phyloP scores from a whole-genome alignment of 2,329 filamentous ascomycete species.

The Paecilomyces fulvus region DNA sequence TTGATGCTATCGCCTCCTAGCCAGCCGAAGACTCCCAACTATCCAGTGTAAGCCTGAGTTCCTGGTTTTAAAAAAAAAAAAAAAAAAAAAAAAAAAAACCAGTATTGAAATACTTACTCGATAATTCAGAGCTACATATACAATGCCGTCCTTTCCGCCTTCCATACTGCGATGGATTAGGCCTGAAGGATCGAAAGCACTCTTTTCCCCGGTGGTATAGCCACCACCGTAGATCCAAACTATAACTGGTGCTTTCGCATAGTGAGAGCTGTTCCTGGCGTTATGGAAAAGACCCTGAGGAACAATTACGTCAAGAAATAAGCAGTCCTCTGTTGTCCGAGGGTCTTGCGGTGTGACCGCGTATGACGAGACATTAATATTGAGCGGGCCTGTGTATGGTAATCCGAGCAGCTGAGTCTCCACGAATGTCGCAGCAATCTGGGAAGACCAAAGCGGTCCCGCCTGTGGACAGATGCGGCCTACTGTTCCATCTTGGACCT shows the following conservation, averaged over 20 bases:
- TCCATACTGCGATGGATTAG: conserved; percentile 31
- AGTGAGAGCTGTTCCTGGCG: neutral
- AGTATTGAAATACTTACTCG: neutral
- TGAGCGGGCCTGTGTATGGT: neutral
- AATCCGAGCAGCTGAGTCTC: neutral
- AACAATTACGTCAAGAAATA: conserved; percentile 18
- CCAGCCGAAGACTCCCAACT: neutral
- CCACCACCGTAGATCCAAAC: conserved; percentile 35
- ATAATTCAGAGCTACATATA: neutral
- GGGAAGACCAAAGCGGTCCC: neutral
- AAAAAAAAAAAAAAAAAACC: too few species aligned
- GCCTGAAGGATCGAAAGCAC: conserved; percentile 21
- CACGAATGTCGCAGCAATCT: neutral
- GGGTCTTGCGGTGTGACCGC: conserved; percentile 3
- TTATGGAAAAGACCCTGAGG: conserved; percentile 1
- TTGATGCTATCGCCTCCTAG: neutral
- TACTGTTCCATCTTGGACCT: conserved; percentile 33
- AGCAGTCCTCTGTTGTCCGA: conserved; percentile 14
- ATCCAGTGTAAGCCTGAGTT: neutral
- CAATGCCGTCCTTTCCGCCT: conserved; percentile 7
- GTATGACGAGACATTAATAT: neutral
- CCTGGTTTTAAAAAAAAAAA: too few species aligned
- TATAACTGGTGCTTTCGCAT: conserved; percentile 13
- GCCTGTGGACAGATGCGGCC: conserved; percentile 3
- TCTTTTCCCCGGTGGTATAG: conserved; percentile 29